Evolutionary conservation across 2,329 filamentous ascomycete genomes (phyloP).

Genomic region (Alternaria arbusti): DNA sequence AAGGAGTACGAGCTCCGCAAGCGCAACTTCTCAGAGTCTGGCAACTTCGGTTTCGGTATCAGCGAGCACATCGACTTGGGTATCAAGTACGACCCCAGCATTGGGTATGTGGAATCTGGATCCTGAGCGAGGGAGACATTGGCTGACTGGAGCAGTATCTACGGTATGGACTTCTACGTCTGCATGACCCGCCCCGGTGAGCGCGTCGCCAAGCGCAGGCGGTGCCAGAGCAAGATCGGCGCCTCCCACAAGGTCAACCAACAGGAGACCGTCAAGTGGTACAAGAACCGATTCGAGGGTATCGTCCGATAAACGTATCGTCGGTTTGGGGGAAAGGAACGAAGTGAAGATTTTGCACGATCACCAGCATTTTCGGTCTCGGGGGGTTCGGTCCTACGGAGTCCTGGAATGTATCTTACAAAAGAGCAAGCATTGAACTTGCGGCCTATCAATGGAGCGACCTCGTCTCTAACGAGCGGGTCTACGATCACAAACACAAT

Average conservation of each 20-base stretch:
- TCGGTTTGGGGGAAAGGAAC: constrained; percentile 29
- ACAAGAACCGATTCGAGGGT: constrained; percentile 94
- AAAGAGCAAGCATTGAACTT: constrained; percentile 50
- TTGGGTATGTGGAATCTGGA: constrained; percentile 39
- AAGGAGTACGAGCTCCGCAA: constrained; percentile 99
- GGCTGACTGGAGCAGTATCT: constrained; percentile 46
- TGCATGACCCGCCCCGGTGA: constrained; percentile 99
- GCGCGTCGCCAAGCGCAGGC: constrained; percentile 94
- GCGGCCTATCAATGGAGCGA: constrained; percentile 56
- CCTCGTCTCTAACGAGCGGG: constrained; percentile 45
- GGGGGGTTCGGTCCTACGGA: constrained; percentile 46
- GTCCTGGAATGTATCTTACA: constrained; percentile 51
- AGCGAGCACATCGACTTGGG: constrained; percentile 99
- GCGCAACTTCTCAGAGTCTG: constrained; percentile 99
- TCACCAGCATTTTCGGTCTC: constrained; percentile 48
- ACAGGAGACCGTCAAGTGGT: constrained; percentile 97
- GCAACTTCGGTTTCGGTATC: constrained; percentile 97
- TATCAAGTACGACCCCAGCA: constrained; percentile 73
- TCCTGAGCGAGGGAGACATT: background rate
- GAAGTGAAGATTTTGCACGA: constrained; percentile 44
- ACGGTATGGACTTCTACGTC: constrained; percentile 99
- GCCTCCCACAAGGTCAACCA: constrained; percentile 91
- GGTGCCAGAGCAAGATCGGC: constrained; percentile 85
- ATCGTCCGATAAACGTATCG: constrained; percentile 86
- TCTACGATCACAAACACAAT: constrained; percentile 57